Evolutionary conservation across 2,329 filamentous ascomycete genomes (phyloP), one percentile per base, ranked within the genome.

Genomic region (Sphaerulina populicola): DNA sequence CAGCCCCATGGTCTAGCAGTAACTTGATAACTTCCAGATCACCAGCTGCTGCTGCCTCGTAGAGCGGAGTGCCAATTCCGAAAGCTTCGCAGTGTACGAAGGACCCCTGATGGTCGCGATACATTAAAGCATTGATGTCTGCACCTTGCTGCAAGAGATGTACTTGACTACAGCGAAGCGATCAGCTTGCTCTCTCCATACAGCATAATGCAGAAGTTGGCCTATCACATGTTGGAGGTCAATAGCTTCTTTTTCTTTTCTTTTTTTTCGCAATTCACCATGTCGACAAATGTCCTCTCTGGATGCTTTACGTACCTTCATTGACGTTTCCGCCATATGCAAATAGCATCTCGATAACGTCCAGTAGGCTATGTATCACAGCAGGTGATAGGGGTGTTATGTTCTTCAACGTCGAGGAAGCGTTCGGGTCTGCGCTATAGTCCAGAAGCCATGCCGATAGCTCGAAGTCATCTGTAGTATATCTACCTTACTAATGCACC

Each of bases 331-430:
- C 47, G 38, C 47, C 47, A 18, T 41, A 14, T 21, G 23, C 47
- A 23, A 49, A 49, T 31, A 49, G 23, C 38, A 41, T 33, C 47
- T 49, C 7, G 15, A 49, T 43, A 11, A 49, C 47, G 9, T 42
- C 21, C 3, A 41, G 30, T 14, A 23, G 39, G 11, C 38, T 33
- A 42, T 49, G 14, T 33, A 10, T 11, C 15, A 49, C 46, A 42
- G 46, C 46, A 42, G 46, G 37, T 12, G 46, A 49, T 31, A 49
- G 18, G 11, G 46, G 46, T 31, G 46, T 49, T 21, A n/a, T n/a
- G n/a, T 49, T 49, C 37, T 49, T 18, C 35, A 49, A 15, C 23
- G 9, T 27, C 7, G 11, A 49, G 21, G 37, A 18, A 33, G 46
- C 46, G 18, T 49, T 49, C 14, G 46, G 46, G 38, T 49, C 46